Base-by-base conservation (phyloP, 768 basidiomycete genomes). In the Solioccasus polychromus region DNA sequence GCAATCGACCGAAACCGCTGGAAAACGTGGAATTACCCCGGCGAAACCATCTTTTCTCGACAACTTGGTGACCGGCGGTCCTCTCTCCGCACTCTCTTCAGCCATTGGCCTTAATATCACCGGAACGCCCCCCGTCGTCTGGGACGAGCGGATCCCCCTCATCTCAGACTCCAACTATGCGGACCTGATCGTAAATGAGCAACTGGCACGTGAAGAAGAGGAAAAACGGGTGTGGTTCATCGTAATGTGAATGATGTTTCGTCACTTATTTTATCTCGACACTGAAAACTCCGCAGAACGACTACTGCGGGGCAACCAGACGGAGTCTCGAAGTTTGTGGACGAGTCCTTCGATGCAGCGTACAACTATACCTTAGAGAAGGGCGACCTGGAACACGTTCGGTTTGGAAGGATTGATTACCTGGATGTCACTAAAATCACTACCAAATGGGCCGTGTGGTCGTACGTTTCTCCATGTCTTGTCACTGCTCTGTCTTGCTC, bases 401-500 rank as follows among this genome's bases (percentile, higher is more conserved):
- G 78, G 46, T 94, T 85, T 78, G 92, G 80, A 40, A 81, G 92
- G 50, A 80, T 95, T 47, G 90, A 94, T 70, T 95, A 92, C 64
- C 68, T 92, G 52, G 83, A 85, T 50, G 91, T 93, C 51, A 92
- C 88, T 4, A 68, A 73, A 42, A 65, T 92, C 45, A 93, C 91
- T 45, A 91, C 90, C 2, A 86, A 85, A 59, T 95, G 92, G 92
- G 71, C 63, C 28, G 64, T 94, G 38, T 93, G 90, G 88, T 77
- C 79, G 92, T 92, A 61, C 48, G 82, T 76, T 22, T 53, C 28
- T 14, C 5, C 11, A 4, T 40, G 15, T 30, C 31, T 52, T 41
- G 0, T 47, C 39, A 9, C 12, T 36, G 25, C 41, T n/a, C 20
- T 35, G 9, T 14, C 18, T 46, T 5, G 11, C 45, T 46, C 23